A percentile compares a stretch with the other conserved stretches of the same genome.
Evolutionary conservation across 352 stramenopile genomes (phyloP).

Genomic region (Phytophthora capsici): DNA sequence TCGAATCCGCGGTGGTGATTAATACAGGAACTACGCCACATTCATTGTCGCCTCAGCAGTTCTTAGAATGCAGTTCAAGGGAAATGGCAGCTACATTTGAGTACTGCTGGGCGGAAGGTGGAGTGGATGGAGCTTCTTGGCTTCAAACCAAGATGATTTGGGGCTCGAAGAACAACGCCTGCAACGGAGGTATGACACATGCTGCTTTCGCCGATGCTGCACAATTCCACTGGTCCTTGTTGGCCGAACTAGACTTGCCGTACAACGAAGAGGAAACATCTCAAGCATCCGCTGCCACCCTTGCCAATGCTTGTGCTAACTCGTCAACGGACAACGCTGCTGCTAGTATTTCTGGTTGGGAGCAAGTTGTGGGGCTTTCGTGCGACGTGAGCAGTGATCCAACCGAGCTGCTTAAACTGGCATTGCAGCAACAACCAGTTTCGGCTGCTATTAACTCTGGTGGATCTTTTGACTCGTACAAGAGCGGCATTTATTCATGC

Average conservation of each 20-base stretch:
- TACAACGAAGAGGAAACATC: slow-evolving; percentile 64
- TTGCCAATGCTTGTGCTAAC: slow-evolving; percentile 50
- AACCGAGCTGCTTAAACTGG: slow-evolving; percentile 67
- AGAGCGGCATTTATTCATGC: slow-evolving; percentile 74
- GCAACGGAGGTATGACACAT: slow-evolving; percentile 80
- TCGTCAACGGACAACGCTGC: slow-evolving; percentile 43
- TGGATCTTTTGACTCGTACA: slow-evolving; percentile 83
- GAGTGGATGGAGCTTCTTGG: slow-evolving; percentile 61
- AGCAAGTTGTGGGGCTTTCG: slow-evolving; percentile 66
- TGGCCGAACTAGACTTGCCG: slow-evolving; percentile 70
- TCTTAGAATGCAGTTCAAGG: slow-evolving; percentile 77
- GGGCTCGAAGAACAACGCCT: slow-evolving; percentile 73
- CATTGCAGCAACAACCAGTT: slow-evolving; percentile 74
- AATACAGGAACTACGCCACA: slow-evolving; percentile 46
- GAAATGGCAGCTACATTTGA: slow-evolving; percentile 74
- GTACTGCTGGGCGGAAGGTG: slow-evolving; percentile 74
- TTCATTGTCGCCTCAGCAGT: slow-evolving; percentile 81
- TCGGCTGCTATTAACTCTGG: slow-evolving; percentile 83
- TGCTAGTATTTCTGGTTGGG: slow-evolving; percentile 72
- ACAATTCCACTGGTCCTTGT: slow-evolving; percentile 50
- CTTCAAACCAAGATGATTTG: slow-evolving; percentile 74
- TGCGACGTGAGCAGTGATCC: slow-evolving; percentile 62
- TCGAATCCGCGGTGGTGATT: slow-evolving; percentile 76
- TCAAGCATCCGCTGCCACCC: slow-evolving; percentile 24
- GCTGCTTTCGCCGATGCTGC: slow-evolving; percentile 71